Percentiles rank a stretch among this genome's conserved stretches.
Conservation (phyloP, 768 basidiomycete species). For the Floccularia luteovirens region DNA sequence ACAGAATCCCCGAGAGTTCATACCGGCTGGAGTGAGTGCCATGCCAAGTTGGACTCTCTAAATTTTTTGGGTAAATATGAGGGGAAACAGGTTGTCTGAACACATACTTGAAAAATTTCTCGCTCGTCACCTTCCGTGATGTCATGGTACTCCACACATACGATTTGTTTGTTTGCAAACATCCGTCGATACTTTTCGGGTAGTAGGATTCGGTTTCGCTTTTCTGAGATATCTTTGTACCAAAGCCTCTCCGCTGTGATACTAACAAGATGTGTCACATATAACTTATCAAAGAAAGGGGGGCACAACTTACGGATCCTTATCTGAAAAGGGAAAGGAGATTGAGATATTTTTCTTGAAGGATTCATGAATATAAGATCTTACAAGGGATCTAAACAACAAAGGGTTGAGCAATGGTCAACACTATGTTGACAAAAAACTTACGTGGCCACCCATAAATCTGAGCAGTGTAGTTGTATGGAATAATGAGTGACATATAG, state of each 20-base stretch:
- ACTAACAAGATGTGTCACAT: conserved; percentile 12
- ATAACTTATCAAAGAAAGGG: conserved; percentile 2
- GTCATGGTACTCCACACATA: conserved; percentile 72
- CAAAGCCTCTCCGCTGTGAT: conserved; percentile 44
- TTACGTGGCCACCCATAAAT: conserved; percentile 64
- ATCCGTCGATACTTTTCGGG: conserved; percentile 48
- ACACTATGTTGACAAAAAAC: conserved; percentile 14
- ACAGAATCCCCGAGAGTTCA: conserved; percentile 7
- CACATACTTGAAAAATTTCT: conserved; percentile 65
- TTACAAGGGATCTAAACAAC: conserved; percentile 46
- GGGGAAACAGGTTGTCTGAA: no score
- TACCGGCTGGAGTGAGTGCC: conserved; percentile 66
- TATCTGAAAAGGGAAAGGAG: conserved; percentile 18
- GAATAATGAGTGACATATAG: background rate
- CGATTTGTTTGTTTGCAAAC: conserved; percentile 70
- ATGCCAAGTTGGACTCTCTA: conserved; percentile 76
- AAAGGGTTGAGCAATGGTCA: conserved; percentile 5
- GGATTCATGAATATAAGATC: conserved; percentile 16
- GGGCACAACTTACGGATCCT: conserved; percentile 36
- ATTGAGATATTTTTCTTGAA: background rate
- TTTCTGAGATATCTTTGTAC: conserved; percentile 26
- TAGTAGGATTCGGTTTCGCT: conserved; percentile 22
- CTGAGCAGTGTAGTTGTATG: conserved; percentile 19
- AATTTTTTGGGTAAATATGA: no score
- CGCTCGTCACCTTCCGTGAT: conserved; percentile 50